Conservation (phyloP, 2,329 filamentous ascomycete species). For the Venturia pyrina region DNA sequence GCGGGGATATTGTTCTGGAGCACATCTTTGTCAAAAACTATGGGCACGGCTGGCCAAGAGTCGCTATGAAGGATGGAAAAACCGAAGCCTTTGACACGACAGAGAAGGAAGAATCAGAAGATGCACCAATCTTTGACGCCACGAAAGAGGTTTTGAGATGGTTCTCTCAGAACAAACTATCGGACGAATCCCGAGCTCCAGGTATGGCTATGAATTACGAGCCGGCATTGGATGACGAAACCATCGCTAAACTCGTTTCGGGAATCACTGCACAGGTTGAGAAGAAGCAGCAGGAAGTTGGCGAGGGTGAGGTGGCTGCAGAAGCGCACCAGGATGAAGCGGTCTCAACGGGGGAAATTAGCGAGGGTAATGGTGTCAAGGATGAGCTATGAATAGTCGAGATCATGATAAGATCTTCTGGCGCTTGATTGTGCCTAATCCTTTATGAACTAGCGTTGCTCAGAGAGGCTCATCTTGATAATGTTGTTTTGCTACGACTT, state of each 20-base stretch:
- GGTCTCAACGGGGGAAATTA: background rate
- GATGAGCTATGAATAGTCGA: constrained; percentile 7
- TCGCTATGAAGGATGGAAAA: constrained; percentile 1
- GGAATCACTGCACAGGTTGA: background rate
- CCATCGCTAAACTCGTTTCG: background rate
- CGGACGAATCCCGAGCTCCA: constrained; percentile 3
- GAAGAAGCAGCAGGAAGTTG: background rate
- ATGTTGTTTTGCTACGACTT: too few species aligned
- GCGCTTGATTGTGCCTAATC: background rate
- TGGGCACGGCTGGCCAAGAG: constrained; percentile 11
- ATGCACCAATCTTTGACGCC: constrained; percentile 2
- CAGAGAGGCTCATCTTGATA: too few species aligned
- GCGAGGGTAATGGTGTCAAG: background rate
- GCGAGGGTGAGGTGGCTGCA: background rate
- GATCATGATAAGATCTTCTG: background rate
- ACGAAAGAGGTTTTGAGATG: constrained; percentile 8
- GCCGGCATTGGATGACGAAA: background rate
- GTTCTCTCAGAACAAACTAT: constrained; percentile 3
- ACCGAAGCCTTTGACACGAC: background rate
- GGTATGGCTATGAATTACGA: background rate
- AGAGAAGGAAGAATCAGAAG: background rate
- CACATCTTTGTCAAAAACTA: constrained; percentile 4
- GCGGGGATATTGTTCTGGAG: background rate
- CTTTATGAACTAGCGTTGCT: too few species aligned
- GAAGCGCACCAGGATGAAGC: constrained; percentile 1